These are phyloP conservation scores for Telopea speciosissima DNA, from an alignment of 177 flowering plant genomes.

Conservation along the genomic window DNA sequence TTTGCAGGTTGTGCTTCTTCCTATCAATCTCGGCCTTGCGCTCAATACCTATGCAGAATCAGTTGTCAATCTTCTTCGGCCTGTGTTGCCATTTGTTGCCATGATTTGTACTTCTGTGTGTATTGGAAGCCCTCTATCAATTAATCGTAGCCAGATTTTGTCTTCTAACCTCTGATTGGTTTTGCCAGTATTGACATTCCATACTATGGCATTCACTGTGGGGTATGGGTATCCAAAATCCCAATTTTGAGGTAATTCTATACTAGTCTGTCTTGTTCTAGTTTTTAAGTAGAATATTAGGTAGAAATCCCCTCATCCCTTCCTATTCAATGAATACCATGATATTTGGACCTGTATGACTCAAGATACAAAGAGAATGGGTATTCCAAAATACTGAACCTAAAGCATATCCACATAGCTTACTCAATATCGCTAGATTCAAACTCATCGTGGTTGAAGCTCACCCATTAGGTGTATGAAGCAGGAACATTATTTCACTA, in stretches of 20 bases:
- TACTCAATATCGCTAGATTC: too few relatives aligned
- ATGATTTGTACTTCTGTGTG: conserved; percentile 92
- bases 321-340: background rate
- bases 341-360: too few relatives aligned
- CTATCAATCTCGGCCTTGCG: conserved; percentile 63
- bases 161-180: conserved; percentile 59
- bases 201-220: conserved; percentile 50
- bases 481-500: background rate
- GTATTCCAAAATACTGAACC: too few relatives aligned
- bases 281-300: background rate
- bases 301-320: background rate
- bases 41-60: conserved; percentile 91
- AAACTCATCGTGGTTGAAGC: too few relatives aligned
- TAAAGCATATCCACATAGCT: too few relatives aligned
- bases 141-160: conserved; percentile 65
- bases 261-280: background rate
- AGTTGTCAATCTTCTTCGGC: conserved; percentile 54
- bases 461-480: background rate
- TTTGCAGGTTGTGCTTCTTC: conserved; percentile 81
- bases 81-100: conserved; percentile 92
- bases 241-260: conserved; percentile 58
- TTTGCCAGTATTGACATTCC: conserved; percentile 75
- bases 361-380: too few relatives aligned
- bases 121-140: conserved; percentile 94
- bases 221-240: conserved; percentile 86